Evolutionary conservation across 352 stramenopile species (phyloP), one percentile per base, ranked within the genome.

Genomic region (Phytophthora chlamydospora): DNA sequence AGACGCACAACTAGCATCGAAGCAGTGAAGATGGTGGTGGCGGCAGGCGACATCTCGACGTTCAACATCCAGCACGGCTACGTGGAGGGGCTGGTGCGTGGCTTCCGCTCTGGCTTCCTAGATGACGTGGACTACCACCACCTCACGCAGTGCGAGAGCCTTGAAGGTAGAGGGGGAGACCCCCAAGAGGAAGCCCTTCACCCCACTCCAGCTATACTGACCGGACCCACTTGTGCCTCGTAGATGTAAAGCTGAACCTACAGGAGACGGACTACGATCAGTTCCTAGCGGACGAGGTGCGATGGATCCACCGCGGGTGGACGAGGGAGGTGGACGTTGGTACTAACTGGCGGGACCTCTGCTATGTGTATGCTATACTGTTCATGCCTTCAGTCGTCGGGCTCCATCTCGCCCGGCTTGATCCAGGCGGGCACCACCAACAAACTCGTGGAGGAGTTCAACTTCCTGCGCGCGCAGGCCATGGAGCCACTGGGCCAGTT

Each of bases 31-130:
- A 89, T 88, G 78, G 78, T 88, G 45, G 56, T 78, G 33, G 45
- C 76, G n/a, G 82, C 94, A 40, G 96, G 96, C 31, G 87, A 93
- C 58, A 93, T 99, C 69, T 75, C 84, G 56, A 97, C 86, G 34
- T 99, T 99, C 79, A 99, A 99, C 80, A 97, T 99, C 62, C 87
- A 98, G 62, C 93, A 99, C 84, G 97, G 97, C 49, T 99, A 99
- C 78, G 74, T 97, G 34, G 98, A 99, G 71, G 96, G 93, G 9
- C 79, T 99, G 46, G 89, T 99, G 60, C 95, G 97, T 46, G 98
- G 98, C 50, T 98, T 98, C 79, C 91, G 97, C 65, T 94, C 80
- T 21, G 87, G 85, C 38, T 96, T 95, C 58, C 71, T 96, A 41
- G 87, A 93, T 46, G 89, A 96, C 61, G 86, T 94, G 31, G 89